These are phyloP conservation scores for Backusella liffmaniae DNA, from an alignment of 192 early-diverging fungal species.

Conservation along the genomic window DNA sequence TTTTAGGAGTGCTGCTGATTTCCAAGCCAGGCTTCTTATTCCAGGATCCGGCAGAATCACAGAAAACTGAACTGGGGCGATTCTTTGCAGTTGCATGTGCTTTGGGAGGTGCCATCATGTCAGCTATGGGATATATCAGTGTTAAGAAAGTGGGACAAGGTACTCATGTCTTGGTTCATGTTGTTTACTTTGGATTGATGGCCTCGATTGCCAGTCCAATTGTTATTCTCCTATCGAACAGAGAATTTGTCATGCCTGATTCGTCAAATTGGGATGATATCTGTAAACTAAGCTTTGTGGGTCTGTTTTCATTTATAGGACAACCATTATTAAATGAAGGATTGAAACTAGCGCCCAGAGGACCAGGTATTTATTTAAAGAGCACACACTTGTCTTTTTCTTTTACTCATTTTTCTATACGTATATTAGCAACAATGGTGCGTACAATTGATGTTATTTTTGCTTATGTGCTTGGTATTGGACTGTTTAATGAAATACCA, in stretches of 20 bases:
- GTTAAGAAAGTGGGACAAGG: constrained; percentile 70
- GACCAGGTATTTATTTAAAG: constrained; percentile 44
- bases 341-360: constrained; percentile 68
- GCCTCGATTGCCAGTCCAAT: constrained; percentile 47
- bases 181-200: constrained; percentile 72
- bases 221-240: constrained; percentile 38
- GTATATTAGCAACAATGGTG: constrained; percentile 50
- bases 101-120: constrained; percentile 57
- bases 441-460: constrained; percentile 79
- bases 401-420: not conserved
- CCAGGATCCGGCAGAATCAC: not conserved
- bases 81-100: constrained; percentile 46
- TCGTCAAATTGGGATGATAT: constrained; percentile 47
- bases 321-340: constrained; percentile 73
- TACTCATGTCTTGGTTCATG: constrained; percentile 75
- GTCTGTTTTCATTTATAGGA: constrained; percentile 62
- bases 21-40: constrained; percentile 52
- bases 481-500: constrained; percentile 67
- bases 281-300: constrained; percentile 32
- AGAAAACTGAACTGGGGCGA: not conserved
- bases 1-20: constrained; percentile 63
- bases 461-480: constrained; percentile 71
- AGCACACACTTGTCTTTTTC: not conserved
- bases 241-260: constrained; percentile 32
- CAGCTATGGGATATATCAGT: constrained; percentile 63